Evolutionary conservation across 352 stramenopile genomes (phyloP).

Genomic region (Globisporangium alternatum): DNA sequence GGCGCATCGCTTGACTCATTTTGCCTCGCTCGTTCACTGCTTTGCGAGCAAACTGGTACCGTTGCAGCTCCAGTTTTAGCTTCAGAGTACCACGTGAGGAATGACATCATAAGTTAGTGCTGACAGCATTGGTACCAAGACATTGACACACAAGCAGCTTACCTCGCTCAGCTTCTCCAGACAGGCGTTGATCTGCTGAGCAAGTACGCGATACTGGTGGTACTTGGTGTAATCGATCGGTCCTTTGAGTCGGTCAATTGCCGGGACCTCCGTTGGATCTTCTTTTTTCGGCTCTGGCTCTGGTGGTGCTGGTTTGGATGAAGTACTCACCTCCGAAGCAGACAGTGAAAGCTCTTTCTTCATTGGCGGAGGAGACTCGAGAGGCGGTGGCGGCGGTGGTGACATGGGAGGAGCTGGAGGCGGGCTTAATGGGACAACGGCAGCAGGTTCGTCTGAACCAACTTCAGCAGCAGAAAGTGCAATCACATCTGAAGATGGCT

Average conservation of each 20-base stretch:
- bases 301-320: constrained; percentile 27
- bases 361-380: constrained; percentile 21
- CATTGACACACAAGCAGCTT: constrained; percentile 13
- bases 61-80: constrained; percentile 82
- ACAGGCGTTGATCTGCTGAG: constrained; percentile 78
- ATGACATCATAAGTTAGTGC: not conserved
- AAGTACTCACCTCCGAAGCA: constrained; percentile 14
- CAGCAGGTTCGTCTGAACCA: constrained; percentile 1
- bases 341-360: not conserved
- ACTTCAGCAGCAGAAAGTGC: not conserved
- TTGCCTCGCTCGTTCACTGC: constrained; percentile 65
- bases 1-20: constrained; percentile 57
- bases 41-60: constrained; percentile 75
- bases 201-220: constrained; percentile 59
- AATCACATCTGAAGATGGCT: not conserved
- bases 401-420: constrained; percentile 51
- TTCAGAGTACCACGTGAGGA: constrained; percentile 15
- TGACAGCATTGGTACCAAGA: not conserved
- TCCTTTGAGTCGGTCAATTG: constrained; percentile 12
- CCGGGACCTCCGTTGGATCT: not conserved
- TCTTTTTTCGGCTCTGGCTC: constrained; percentile 2
- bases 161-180: constrained; percentile 75
- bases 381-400: constrained; percentile 35
- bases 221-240: constrained; percentile 78
- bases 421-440: constrained; percentile 23